Percentiles rank a stretch among this genome's conserved stretches.
These are phyloP conservation scores for Vitis riparia DNA, from an alignment of 164 flowering plant species.

Conservation along the genomic window DNA sequence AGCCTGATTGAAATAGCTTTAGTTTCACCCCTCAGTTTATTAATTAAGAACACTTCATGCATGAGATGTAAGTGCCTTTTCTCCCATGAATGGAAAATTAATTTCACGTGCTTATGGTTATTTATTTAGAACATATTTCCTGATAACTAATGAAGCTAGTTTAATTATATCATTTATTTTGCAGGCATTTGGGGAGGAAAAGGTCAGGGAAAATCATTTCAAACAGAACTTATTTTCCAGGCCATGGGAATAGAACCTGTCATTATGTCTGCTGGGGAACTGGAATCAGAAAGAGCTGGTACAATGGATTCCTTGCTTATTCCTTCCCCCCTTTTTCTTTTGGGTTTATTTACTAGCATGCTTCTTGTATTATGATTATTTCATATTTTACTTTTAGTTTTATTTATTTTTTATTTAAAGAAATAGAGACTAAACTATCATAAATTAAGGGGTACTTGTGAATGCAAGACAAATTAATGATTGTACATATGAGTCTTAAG, in stretches of 20 bases:
- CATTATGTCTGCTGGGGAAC: slow-evolving; percentile 96
- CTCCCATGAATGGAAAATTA: not conserved
- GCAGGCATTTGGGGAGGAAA: slow-evolving; percentile 98
- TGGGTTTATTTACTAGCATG: not conserved
- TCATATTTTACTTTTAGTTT: too few relatives aligned
- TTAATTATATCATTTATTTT: slow-evolving; percentile 6
- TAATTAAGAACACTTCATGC: not conserved
- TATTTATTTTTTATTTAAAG: too few relatives aligned
- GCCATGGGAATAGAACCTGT: slow-evolving; percentile 90
- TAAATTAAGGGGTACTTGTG: too few relatives aligned
- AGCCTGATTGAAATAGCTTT: too few relatives aligned
- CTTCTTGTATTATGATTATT: not conserved
- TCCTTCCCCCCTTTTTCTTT: not conserved
- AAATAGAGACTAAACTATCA: too few relatives aligned
- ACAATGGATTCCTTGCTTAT: slow-evolving; percentile 6
- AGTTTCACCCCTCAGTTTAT: too few relatives aligned
- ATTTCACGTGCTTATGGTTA: not conserved
- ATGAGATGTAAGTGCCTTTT: not conserved
- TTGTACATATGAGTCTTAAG: too few relatives aligned
- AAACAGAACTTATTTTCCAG: slow-evolving; percentile 89
- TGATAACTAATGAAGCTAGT: not conserved
- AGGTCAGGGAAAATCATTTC: slow-evolving; percentile 97
- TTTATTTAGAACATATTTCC: not conserved
- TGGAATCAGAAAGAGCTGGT: slow-evolving; percentile 99
- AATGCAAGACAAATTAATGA: too few relatives aligned